phyloP scores from a whole-genome alignment of 805 yeast species.

The Lachancea waltii region DNA sequence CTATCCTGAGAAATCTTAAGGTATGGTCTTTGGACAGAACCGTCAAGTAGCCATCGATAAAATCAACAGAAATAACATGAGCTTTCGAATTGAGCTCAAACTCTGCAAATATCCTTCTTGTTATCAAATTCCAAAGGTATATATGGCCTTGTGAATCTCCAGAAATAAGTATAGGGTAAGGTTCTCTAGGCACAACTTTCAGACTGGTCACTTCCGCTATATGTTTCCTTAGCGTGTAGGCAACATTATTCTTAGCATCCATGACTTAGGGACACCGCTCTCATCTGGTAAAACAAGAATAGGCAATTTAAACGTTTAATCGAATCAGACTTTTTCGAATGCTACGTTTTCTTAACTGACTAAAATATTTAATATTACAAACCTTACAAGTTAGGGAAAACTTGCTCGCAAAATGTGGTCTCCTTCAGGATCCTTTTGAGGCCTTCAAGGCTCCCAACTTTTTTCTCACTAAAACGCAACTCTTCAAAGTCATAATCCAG shows the following conservation, averaged over 20 bases:
- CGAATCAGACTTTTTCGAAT: background rate
- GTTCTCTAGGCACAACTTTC: conserved; percentile 5
- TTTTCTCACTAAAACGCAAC: conserved; percentile 17
- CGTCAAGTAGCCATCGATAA: conserved; percentile 12
- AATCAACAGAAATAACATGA: conserved; percentile 18
- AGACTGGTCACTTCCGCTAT: conserved; percentile 16
- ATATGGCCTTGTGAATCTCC: conserved; percentile 26
- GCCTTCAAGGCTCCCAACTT: conserved; percentile 3
- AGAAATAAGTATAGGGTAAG: conserved; percentile 18
- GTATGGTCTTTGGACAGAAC: conserved; percentile 24
- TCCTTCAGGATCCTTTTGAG: background rate
- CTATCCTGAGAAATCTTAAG: conserved; percentile 15
- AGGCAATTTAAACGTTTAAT: too few relatives aligned
- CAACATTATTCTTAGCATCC: background rate
- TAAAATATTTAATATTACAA: too few relatives aligned
- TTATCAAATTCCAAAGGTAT: conserved; percentile 25
- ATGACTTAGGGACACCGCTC: background rate
- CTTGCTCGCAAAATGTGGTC: background rate
- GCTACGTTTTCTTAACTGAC: background rate
- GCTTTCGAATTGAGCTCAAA: conserved; percentile 10
- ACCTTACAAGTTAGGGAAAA: too few relatives aligned
- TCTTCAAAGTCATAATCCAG: conserved; percentile 22
- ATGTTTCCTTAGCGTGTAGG: conserved; percentile 19
- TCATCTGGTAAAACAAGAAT: too few relatives aligned
- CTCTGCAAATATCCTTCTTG: conserved; percentile 20